Evolutionary conservation across 257 asterid species (phyloP).

Genomic region (Cinchona pubescens): DNA sequence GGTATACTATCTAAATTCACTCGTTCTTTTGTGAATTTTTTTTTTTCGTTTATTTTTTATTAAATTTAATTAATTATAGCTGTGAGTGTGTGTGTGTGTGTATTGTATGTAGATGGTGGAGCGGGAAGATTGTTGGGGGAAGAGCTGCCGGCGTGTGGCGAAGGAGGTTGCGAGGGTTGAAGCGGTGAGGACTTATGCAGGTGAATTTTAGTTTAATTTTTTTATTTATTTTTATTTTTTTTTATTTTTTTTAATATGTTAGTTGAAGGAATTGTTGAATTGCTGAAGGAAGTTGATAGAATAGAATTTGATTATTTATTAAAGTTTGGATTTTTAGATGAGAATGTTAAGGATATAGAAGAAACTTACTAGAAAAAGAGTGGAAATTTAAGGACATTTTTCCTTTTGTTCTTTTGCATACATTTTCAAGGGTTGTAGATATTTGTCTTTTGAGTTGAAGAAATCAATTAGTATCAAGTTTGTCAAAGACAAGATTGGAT

Average conservation of each 20-base stretch:
- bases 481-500: too few relatives aligned
- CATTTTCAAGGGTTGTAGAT: not conserved
- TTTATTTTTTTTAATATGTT: not conserved
- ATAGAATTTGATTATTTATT: not conserved
- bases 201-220: slow-evolving; percentile 27
- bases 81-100: not conserved
- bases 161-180: slow-evolving; percentile 96
- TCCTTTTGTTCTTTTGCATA: not conserved
- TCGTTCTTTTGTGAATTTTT: not conserved
- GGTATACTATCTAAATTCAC: slow-evolving; percentile 30
- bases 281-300: not conserved
- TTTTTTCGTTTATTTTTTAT: not conserved
- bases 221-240: not conserved
- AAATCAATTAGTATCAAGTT: not conserved
- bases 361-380: not conserved
- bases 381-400: too few relatives aligned
- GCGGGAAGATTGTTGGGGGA: slow-evolving; percentile 59
- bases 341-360: not conserved
- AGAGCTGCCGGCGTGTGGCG: slow-evolving; percentile 83
- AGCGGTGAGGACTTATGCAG: slow-evolving; percentile 85
- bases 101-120: slow-evolving; percentile 51
- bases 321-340: not conserved
- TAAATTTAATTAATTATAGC: not conserved
- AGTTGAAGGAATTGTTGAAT: not conserved
- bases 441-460: not conserved